A percentile compares a stretch with the other conserved stretches of the same genome.
Evolutionary conservation across 2,329 filamentous ascomycete genomes (phyloP).

Genomic region (Helotiales sp.): DNA sequence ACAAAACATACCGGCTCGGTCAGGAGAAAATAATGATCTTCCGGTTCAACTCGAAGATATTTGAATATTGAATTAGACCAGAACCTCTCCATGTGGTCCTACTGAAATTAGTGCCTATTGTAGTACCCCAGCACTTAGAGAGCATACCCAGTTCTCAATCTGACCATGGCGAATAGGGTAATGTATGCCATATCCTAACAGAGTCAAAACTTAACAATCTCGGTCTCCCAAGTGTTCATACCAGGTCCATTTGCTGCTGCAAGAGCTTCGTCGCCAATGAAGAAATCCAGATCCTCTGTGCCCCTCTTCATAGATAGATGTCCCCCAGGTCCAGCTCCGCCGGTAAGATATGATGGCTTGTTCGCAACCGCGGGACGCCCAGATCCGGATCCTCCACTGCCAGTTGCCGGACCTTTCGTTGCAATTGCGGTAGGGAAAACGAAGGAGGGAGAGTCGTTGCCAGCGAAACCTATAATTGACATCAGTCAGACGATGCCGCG

Average conservation of each 20-base stretch:
- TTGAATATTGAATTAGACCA: constrained; percentile 99
- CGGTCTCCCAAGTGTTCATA: constrained; percentile 37
- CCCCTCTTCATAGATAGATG: constrained; percentile 90
- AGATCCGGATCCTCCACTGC: constrained; percentile 74
- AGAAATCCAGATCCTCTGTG: constrained; percentile 97
- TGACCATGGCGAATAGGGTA: constrained; percentile 98
- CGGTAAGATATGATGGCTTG: constrained; percentile 93
- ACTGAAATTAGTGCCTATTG: constrained; percentile 22
- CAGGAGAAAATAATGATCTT: constrained; percentile 97
- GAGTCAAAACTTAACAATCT: constrained; percentile 20
- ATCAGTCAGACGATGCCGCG: constrained; percentile 10
- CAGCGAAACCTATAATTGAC: constrained; percentile 76
- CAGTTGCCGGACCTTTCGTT: constrained; percentile 77
- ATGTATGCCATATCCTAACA: constrained; percentile 84
- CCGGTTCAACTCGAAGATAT: constrained; percentile 94
- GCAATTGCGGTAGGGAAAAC: constrained; percentile 99
- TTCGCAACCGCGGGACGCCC: constrained; percentile 88
- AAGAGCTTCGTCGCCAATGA: constrained; percentile 96
- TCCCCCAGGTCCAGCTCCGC: constrained; percentile 78
- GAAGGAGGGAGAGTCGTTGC: constrained; percentile 98
- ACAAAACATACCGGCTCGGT: constrained; percentile 79
- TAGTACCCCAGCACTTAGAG: not conserved
- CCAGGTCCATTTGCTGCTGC: constrained; percentile 80
- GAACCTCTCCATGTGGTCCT: constrained; percentile 99
- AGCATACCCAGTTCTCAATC: constrained; percentile 91